These are phyloP conservation scores for Mycoemilia scoparia DNA, from an alignment of 192 early-diverging fungal genomes.

Conservation along the genomic window DNA sequence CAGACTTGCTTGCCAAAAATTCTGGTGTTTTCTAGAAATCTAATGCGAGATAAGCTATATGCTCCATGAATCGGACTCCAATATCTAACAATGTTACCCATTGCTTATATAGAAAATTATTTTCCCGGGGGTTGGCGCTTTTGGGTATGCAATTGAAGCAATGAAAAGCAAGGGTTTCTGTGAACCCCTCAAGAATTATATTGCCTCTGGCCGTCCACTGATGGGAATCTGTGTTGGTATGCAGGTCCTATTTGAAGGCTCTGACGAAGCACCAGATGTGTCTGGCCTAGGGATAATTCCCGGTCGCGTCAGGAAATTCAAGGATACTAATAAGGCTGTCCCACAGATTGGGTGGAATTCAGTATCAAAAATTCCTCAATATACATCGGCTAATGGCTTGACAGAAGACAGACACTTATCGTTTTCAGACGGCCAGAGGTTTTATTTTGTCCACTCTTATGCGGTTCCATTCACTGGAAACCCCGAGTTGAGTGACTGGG, in stretches of 20 bases:
- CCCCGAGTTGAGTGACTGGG: constrained; percentile 43
- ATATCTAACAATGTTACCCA: not conserved
- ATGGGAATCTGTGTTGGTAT: constrained; percentile 99
- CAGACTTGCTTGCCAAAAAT: too few species aligned
- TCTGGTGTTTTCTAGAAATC: not conserved
- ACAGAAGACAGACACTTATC: constrained; percentile 10
- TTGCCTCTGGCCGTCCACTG: constrained; percentile 72
- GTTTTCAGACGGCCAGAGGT: constrained; percentile 36
- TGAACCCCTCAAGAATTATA: constrained; percentile 64
- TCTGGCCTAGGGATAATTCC: constrained; percentile 74
- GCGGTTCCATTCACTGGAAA: constrained; percentile 44
- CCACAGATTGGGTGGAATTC: constrained; percentile 98
- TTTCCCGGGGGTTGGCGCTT: constrained; percentile 97
- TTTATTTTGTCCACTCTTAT: constrained; percentile 99
- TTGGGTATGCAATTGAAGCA: constrained; percentile 75
- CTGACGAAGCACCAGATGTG: constrained; percentile 68
- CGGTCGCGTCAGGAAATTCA: constrained; percentile 45
- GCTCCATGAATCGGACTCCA: not conserved
- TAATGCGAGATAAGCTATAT: not conserved
- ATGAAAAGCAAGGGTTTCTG: constrained; percentile 55
- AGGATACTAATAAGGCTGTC: constrained; percentile 55
- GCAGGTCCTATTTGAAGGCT: constrained; percentile 82
- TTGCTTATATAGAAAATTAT: constrained; percentile 83
- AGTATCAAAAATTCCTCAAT: constrained; percentile 15
- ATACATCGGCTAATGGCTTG: not conserved